Evolutionary conservation across 2,329 filamentous ascomycete species (phyloP), one percentile per base, ranked within the genome.

Genomic region (Aspergillus japonicus): DNA sequence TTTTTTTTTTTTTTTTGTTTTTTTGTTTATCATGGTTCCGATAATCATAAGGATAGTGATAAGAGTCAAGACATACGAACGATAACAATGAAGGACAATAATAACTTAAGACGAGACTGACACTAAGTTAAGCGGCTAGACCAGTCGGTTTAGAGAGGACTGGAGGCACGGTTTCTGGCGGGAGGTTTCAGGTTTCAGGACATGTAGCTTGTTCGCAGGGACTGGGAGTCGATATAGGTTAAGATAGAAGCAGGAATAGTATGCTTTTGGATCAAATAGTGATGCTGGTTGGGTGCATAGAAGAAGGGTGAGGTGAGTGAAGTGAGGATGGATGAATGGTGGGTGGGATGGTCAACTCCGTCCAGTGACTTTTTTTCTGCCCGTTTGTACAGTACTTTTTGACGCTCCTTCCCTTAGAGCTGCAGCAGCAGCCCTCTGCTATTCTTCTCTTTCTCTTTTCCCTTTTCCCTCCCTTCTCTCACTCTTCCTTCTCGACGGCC

Each of bases 401-500:
- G 26, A 26, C 24, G 5, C 24, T 26, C 24, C 24, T 26, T 26
- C n/a, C 24, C 24, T 6, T 26, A 26, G 24, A 26, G 24, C 21
- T n/a, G n/a, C 21, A 21, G 21, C 21, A 21, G 21, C 21, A 21
- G 23, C 23, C 23, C 50, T 51, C 52, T 50, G n/a, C n/a, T 35
- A 26, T 50, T 47, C 55, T 50, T 23, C 26, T 52, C 49, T 50
- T 48, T 55, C 50, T 54, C 52, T 50, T 44, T 59, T 56, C 21
- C 21, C 21, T 21, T 2, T 21, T 47, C 23, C 35, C 56, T 55
- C 59, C 59, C 53, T 56, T 53, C 47, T 63, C 62, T 51, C 64
- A 21, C 65, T 29, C 26, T 61, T 60, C 63, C 55, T 56, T 54
- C 33, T 62, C 56, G 55, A 58, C 61, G 62, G 55, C 48, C 52